These are phyloP conservation scores for Lyophyllum shimeji DNA, from an alignment of 768 basidiomycete genomes.

Conservation along the genomic window DNA sequence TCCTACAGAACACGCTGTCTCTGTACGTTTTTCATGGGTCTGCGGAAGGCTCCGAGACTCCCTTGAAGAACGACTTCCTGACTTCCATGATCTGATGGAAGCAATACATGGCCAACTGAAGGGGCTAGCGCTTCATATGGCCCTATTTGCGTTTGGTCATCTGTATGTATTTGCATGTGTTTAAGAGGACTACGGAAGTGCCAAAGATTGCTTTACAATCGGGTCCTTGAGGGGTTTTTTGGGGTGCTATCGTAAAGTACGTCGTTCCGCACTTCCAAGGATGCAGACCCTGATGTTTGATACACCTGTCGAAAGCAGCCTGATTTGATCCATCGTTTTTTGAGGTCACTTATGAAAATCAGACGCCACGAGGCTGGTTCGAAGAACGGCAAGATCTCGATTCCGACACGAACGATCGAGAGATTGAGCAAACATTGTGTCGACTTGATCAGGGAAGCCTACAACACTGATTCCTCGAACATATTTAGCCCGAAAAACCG, in stretches of 20 bases:
- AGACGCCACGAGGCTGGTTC: constrained; percentile 6
- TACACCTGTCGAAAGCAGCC: not conserved
- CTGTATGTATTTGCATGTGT: not conserved
- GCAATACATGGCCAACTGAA: not conserved
- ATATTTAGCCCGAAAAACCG: not conserved
- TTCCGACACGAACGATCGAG: not conserved
- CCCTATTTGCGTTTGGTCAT: not conserved
- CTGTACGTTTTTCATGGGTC: not conserved
- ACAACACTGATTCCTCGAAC: not conserved
- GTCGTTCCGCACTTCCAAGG: too few relatives aligned
- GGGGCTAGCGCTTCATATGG: not conserved
- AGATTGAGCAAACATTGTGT: not conserved
- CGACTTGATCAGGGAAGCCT: not conserved
- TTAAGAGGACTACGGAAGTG: too few relatives aligned
- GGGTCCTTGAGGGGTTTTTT: too few relatives aligned
- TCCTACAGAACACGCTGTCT: not conserved
- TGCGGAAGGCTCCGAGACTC: not conserved
- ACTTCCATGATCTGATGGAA: constrained; percentile 3
- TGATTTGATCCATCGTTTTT: not conserved
- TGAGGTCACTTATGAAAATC: not conserved
- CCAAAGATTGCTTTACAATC: too few relatives aligned
- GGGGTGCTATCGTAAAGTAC: too few relatives aligned
- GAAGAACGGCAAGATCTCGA: not conserved
- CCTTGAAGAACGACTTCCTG: not conserved
- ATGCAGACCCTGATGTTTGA: not conserved